A percentile compares a stretch with the other conserved stretches of the same genome.
These are phyloP conservation scores for Beauveria sp. DNA, from an alignment of 2,329 filamentous ascomycete genomes.

Conservation along the genomic window DNA sequence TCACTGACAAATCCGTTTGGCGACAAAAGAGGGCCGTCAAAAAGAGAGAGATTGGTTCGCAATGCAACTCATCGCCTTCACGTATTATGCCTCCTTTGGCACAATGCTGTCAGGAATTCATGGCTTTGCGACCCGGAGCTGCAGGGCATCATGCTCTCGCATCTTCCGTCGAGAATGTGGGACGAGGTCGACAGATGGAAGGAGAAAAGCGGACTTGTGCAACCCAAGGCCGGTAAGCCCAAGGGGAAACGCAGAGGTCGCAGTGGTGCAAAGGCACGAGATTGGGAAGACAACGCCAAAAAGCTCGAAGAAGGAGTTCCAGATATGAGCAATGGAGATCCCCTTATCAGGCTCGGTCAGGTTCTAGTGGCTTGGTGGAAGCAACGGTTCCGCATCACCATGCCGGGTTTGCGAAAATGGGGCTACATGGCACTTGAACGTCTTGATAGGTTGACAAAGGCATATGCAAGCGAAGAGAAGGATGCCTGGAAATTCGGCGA, in stretches of 20 bases:
- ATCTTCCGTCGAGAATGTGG: conserved; percentile 59
- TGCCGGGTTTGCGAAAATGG: conserved; percentile 76
- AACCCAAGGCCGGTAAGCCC: conserved; percentile 16
- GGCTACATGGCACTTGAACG: conserved; percentile 77
- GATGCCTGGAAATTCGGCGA: conserved; percentile 68
- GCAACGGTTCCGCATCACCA: conserved; percentile 68
- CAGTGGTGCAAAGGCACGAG: conserved; percentile 36
- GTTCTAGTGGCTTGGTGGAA: conserved; percentile 81
- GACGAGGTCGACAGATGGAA: conserved; percentile 69
- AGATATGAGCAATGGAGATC: conserved; percentile 77
- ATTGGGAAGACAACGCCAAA: conserved; percentile 67
- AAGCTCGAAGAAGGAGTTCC: conserved; percentile 61
- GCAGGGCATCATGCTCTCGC: conserved; percentile 67
- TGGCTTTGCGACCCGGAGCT: conserved; percentile 75
- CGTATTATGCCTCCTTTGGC: conserved; percentile 79
- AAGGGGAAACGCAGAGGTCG: conserved; percentile 1
- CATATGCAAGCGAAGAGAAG: conserved; percentile 55
- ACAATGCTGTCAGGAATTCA: conserved; percentile 77
- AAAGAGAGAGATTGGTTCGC: conserved; percentile 72
- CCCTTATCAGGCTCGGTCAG: conserved; percentile 68
- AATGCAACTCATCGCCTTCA: conserved; percentile 79
- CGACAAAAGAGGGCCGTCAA: conserved; percentile 75
- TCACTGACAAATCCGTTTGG: conserved; percentile 53
- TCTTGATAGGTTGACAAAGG: conserved; percentile 65
- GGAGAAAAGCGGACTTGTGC: conserved; percentile 53